A percentile compares a stretch with the other conserved stretches of the same genome.
phyloP scores from a whole-genome alignment of 345 rosid species.

The Ceriops tagal region DNA sequence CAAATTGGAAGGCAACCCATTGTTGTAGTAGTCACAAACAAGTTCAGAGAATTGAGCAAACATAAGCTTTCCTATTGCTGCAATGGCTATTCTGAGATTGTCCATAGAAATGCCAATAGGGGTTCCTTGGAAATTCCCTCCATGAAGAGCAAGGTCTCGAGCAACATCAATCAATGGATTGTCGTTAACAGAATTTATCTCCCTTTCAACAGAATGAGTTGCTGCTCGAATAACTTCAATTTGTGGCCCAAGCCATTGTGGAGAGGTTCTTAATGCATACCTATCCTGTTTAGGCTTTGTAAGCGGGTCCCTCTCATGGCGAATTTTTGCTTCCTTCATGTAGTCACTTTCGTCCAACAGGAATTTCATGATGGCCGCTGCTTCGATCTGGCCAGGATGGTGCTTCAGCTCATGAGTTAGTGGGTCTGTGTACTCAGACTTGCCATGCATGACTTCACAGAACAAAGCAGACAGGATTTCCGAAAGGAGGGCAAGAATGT shows the following conservation, averaged over 20 bases:
- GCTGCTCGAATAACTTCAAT: conserved; percentile 45
- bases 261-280: conserved; percentile 49
- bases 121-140: conserved; percentile 58
- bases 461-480: conserved; percentile 43
- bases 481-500: conserved; percentile 36
- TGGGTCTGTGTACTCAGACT: conserved; percentile 41
- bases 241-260: conserved; percentile 60
- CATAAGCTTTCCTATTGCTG: conserved; percentile 50
- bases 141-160: conserved; percentile 41
- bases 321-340: conserved; percentile 36
- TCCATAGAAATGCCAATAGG: conserved; percentile 60
- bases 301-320: conserved; percentile 42
- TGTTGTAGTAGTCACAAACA: conserved; percentile 48
- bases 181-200: conserved; percentile 51
- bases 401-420: conserved; percentile 50
- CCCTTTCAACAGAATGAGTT: conserved; percentile 45
- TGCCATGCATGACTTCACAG: conserved; percentile 52
- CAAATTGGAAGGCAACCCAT: conserved; percentile 52
- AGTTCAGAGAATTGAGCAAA: conserved; percentile 56
- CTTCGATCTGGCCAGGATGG: conserved; percentile 53
- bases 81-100: conserved; percentile 46
- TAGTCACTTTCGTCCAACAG: conserved; percentile 36
- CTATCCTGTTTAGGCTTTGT: conserved; percentile 48
- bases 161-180: conserved; percentile 47
- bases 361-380: conserved; percentile 46